Base-by-base conservation (phyloP, 1,284 basidiomycete genomes). In the Meira miltonrushii region DNA sequence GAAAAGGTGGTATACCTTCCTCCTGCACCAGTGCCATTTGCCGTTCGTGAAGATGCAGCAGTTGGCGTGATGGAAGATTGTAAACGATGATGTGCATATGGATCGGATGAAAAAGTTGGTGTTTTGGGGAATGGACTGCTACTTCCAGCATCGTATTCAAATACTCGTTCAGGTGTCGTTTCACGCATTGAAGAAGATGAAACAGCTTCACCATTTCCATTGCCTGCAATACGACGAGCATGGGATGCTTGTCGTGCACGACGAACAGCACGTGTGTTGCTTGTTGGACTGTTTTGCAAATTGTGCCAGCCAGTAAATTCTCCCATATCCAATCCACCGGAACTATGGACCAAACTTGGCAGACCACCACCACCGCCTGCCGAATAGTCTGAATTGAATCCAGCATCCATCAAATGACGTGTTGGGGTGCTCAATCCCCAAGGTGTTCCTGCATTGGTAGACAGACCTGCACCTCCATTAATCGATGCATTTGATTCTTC, bases 101-200 rank as follows among this genome's bases (percentile, higher is more conserved):
- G 17, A 48, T 48, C 21, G 25, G n/a, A 25, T 48, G 46, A 48
- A 12, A 48, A 48, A 48, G 46, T 48, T 2, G 46, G 46, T 48
- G 46, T 48, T 48, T 48, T 48, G 12, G 46, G 46, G 25, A 48
- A 48, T 21, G 46, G 46, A 25, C 46, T 48, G 21, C 46, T 48
- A 25, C 46, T 48, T 13, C n/a, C 41, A n/a, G 46, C 17, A 23
- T 23, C 17, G 21, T 23, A 21, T n/a, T 48, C 17, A 21, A 23
- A 19, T 48, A 13, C 46, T 12, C 21, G 5, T 23, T 25, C 46
- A 21, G 46, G 46, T 2, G 46, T 48, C 23, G 12, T 48, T 3
- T 48, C 46, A 12, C 23, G 46, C 13, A 48, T 7, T 8, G 46
- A 48, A 4, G n/a, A 43, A 43, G 28, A 33, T 33, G 28, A 33